These are phyloP conservation scores for Lachnellula hyalina DNA, from an alignment of 2,329 filamentous ascomycete genomes.

Conservation along the genomic window DNA sequence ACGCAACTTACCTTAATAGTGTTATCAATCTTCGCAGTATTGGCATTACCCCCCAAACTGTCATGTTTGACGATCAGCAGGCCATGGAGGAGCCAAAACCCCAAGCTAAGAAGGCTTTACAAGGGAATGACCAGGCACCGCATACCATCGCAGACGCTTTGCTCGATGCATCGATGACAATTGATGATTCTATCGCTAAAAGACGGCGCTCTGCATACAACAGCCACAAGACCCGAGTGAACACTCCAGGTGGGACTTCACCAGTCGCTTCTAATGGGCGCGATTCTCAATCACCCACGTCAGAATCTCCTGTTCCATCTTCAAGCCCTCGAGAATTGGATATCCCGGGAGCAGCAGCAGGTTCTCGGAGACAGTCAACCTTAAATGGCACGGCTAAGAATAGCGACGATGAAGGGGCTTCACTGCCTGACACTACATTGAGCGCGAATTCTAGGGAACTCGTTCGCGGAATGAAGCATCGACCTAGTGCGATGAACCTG, in stretches of 20 bases:
- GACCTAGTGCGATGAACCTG: conserved; percentile 57
- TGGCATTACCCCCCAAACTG: conserved; percentile 76
- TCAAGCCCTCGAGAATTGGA: conserved; percentile 21
- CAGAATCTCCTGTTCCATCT: conserved; percentile 18
- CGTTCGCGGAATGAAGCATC: conserved; percentile 47
- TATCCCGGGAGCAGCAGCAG: conserved; percentile 8
- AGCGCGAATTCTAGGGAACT: conserved; percentile 25
- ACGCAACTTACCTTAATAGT: conserved; percentile 50
- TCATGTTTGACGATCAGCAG: conserved; percentile 81
- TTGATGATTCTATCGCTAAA: conserved; percentile 61
- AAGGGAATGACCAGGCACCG: conserved; percentile 30
- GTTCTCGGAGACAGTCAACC: conserved; percentile 14
- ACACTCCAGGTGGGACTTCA: conserved; percentile 24
- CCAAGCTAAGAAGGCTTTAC: conserved; percentile 32
- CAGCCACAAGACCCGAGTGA: conserved; percentile 42
- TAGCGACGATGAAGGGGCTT: conserved; percentile 30
- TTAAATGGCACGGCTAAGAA: conserved; percentile 15
- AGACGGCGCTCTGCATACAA: conserved; percentile 48
- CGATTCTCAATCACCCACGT: conserved; percentile 16
- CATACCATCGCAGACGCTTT: conserved; percentile 88
- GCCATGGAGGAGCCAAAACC: conserved; percentile 41
- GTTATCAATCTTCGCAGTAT: conserved; percentile 72
- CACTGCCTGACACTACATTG: conserved; percentile 25
- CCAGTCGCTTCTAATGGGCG: conserved; percentile 14
- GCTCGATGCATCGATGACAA: conserved; percentile 84